Percentiles rank a stretch among this genome's conserved stretches.
phyloP scores from a whole-genome alignment of 164 flowering plant genomes.

The Aristolochia contorta region DNA sequence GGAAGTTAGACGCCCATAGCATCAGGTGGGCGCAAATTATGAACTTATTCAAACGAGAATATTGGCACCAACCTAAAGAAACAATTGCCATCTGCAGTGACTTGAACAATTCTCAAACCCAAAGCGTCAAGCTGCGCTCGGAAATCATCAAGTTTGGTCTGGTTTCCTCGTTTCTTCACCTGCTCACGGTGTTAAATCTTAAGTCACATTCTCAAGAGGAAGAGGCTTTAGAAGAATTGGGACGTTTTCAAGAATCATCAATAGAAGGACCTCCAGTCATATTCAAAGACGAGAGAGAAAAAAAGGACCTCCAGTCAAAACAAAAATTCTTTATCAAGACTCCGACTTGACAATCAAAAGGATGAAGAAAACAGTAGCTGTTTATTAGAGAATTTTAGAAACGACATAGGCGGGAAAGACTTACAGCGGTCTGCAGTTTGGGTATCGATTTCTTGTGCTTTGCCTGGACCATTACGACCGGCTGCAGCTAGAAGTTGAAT shows the following conservation, averaged over 20 bases:
- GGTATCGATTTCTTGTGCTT: slow-evolving; percentile 1
- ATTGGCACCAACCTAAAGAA: slow-evolving; percentile 64
- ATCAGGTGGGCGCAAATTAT: no score
- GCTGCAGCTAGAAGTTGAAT: not conserved
- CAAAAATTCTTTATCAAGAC: not conserved
- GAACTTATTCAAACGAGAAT: not conserved
- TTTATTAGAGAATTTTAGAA: no score
- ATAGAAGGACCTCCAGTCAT: not conserved
- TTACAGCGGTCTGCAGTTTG: slow-evolving; percentile 1
- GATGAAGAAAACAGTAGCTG: no score
- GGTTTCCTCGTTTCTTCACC: slow-evolving; percentile 57
- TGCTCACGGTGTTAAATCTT: slow-evolving; percentile 16
- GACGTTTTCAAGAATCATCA: not conserved
- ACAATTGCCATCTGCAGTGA: slow-evolving; percentile 91
- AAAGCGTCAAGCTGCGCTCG: slow-evolving; percentile 61
- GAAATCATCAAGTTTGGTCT: slow-evolving; percentile 31
- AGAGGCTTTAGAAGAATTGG: not conserved
- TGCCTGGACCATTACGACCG: not conserved
- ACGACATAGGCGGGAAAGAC: not conserved
- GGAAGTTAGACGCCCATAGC: no score
- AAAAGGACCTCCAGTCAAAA: not conserved
- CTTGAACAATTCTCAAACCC: slow-evolving; percentile 59
- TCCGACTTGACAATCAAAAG: not conserved
- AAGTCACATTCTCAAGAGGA: not conserved
- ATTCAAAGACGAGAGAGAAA: not conserved